Base-by-base conservation (phyloP, 2,329 filamentous ascomycete genomes). In the Aspergillus bombycis region DNA sequence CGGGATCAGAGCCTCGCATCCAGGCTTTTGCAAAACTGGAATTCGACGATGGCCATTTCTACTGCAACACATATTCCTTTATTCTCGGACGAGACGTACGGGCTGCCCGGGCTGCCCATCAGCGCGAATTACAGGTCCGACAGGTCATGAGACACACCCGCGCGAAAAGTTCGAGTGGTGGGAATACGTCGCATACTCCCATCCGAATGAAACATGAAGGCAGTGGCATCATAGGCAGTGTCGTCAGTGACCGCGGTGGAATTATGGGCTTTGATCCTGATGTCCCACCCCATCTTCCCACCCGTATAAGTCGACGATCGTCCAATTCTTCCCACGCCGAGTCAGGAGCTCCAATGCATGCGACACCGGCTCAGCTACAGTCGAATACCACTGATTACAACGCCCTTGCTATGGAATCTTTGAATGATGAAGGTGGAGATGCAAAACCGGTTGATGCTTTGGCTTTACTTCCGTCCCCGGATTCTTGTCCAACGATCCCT, bases 11-110 rank as follows among this genome's bases (percentile, higher is more conserved):
- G 64, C 79, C 79, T 53, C 74, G 77, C 55, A 84, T 88, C 64
- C 82, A 85, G 67, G 87, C 86, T 38, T 89, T 86, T 75, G 88
- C 87, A 46, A 88, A 88, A 72, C 80, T 90, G 54, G 84, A 86
- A 70, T 89, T 90, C 72, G 82, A 85, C 58, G 87, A 90, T 75
- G 87, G 87, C 59, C 86, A 87, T 70, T 89, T 88, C 72, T 89
- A 88, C 72, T 85, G 89, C 77, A 88, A 85, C 66, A 89, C 86
- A 7, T 86, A 86, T 69, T 84, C 85, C 34, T 85, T 89, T 62
- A 83, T 87, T 57, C 79, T 90, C n/a, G 87, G 86, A 48, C 84
- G 88, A 72, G 87, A 89, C 75, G 80, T 86, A 55, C 80, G 82
- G 64, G 83, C 83, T 8, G 81, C 80, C 30, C 78, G 80, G 54